Base-by-base conservation (phyloP, 768 basidiomycete genomes). In the Tulasnella sp. region DNA sequence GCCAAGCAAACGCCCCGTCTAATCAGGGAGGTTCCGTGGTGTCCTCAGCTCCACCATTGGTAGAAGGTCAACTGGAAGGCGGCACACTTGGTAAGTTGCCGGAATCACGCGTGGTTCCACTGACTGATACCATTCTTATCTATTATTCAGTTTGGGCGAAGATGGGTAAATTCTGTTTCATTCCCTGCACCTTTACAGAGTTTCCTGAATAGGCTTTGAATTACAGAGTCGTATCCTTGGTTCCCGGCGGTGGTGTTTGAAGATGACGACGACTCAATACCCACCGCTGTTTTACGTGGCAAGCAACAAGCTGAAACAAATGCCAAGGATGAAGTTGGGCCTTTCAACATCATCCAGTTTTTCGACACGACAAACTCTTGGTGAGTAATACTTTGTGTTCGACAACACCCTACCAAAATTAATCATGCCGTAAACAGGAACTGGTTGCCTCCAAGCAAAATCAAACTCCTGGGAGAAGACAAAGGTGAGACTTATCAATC, bases 161-260 rank as follows among this genome's bases (percentile, higher is more conserved):
- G 71, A 68, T 75, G 49, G 69, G 81, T 81, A 57, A 54, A 77
- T 65, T 24, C 37, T 45, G 45, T 41, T 35, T 15, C 39, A 16
- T 50, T 4, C 13, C 28, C 6, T 42, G 9, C 15, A 10, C 40
- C 10, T 9, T 42, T 22, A 2, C 25, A 3, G 20, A 6, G 1
- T 3, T 16, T 29, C 29, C n/a, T 48, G 43, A 47, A 43, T 42
- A 20, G 34, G 16, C 16, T 24, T 54, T 10, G 19, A 40, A 10
- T 22, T 10, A 22, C 31, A 87, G 86, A 69, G 31, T 74, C 79
- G 0, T 91, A 71, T 58, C 90, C 90, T 1, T 92, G 80, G 79
- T 93, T 83, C 80, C 86, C 90, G 34, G 90, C 81, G 7, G 77
- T 84, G 7, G 73, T 91, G 13, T 80, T 72, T 45, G 77, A 79